Conservation (phyloP, 176 grass and related monocot genomes). For the Triticum urartu region DNA sequence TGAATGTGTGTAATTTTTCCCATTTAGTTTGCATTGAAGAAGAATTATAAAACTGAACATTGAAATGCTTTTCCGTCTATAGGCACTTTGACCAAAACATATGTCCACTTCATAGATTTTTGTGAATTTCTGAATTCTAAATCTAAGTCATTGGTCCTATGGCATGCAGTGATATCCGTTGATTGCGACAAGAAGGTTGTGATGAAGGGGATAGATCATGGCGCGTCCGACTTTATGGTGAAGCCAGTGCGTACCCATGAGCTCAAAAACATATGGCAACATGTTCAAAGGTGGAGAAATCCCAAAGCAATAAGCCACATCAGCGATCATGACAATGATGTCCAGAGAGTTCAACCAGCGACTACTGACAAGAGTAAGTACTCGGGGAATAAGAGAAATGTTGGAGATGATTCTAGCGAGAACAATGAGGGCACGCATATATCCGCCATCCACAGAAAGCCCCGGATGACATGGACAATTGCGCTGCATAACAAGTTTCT, state of each 20-base stretch:
- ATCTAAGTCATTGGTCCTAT: not conserved
- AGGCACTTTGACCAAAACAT: not conserved
- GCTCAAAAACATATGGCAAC: not conserved
- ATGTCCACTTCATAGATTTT: not conserved
- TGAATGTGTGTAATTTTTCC: not conserved
- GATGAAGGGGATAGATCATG: not conserved
- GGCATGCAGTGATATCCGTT: not conserved
- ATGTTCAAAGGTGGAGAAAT: not conserved
- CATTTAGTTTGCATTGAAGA: not conserved
- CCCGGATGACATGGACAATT: not conserved
- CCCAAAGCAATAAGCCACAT: not conserved
- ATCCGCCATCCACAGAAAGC: not conserved
- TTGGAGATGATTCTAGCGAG: not conserved
- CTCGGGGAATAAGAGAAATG: constrained; percentile 34
- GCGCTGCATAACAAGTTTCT: not conserved
- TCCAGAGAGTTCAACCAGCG: not conserved
- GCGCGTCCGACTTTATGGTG: not conserved
- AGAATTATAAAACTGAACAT: not conserved
- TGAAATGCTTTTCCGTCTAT: not conserved
- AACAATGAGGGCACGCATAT: not conserved
- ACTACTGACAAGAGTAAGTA: constrained; percentile 4
- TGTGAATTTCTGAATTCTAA: not conserved
- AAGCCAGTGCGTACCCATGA: not conserved
- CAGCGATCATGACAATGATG: not conserved
- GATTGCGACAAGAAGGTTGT: not conserved